Evolutionary conservation across 1,139 yeast species (phyloP), one percentile per base, ranked within the genome.

Genomic region (Saccharomycopsis hybrid): DNA sequence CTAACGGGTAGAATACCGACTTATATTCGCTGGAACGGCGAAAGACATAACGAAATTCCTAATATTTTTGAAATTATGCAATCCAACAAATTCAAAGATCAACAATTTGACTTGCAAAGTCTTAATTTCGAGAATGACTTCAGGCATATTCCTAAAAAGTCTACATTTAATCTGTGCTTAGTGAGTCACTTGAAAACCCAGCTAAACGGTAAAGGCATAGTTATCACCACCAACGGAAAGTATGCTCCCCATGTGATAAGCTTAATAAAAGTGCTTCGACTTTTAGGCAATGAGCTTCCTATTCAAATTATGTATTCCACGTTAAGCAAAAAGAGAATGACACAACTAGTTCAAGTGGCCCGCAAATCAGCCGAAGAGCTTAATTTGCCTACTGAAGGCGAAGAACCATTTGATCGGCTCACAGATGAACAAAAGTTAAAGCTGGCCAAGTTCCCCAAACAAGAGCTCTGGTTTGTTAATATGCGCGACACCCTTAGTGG

Each of bases 401-500:
- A n/a, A n/a, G 44, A 32, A 60, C 61, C 9, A 56, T 65, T n/a
- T 54, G 61, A 48, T n/a, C 11, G 11, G 9, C 24, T 43, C 25
- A 8, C 8, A 5, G 13, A 7, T 9, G 11, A 25, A 5, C 24
- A 32, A 18, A 32, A 35, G 28, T 2, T 24, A 5, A 41, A 13
- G 3, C 11, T n/a, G n/a, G n/a, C n/a, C n/a, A n/a, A 36, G 7
- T 36, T 9, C 27, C 79, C 79, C 1, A 56, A 60, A 7, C 77
- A 77, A 56, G 71, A 75, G 31, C 47, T 78, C 5, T 69, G 73
- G 53, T 76, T 77, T 62, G 76, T 77, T 35, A 73, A 77, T 58
- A 64, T 72, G 30, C 62, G 68, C 11, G 57, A 60, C 28, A 53
- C 68, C 5, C 56, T 75, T 27, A 54, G 57, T 2, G 53, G 56